Conservation (phyloP, 73 alveolate genomes). For the Loxodes magnus region DNA sequence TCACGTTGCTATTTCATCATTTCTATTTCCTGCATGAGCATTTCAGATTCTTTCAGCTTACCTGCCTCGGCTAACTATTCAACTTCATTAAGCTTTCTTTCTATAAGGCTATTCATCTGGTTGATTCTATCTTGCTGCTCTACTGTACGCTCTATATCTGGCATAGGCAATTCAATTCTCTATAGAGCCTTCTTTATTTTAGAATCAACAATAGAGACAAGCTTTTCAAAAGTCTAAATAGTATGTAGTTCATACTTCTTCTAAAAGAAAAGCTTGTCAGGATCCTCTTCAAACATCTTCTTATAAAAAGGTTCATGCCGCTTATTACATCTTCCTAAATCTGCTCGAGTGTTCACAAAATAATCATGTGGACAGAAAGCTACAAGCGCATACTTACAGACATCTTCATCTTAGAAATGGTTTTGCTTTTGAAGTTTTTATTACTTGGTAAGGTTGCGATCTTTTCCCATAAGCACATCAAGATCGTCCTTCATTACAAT, state of each 20-base stretch:
- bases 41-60: constrained; percentile 67
- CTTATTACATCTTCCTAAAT: constrained; percentile 67
- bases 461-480: constrained; percentile 83
- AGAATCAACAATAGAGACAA: constrained; percentile 57
- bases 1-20: constrained; percentile 54
- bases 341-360: constrained; percentile 71
- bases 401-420: constrained; percentile 80
- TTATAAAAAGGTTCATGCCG: constrained; percentile 77
- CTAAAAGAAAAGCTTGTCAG: constrained; percentile 53
- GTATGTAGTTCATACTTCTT: constrained; percentile 72
- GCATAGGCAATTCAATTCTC: constrained; percentile 69
- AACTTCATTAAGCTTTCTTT: constrained; percentile 43
- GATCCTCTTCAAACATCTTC: constrained; percentile 59
- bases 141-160: constrained; percentile 38
- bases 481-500: too few relatives aligned
- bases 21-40: constrained; percentile 65
- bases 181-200: constrained; percentile 51
- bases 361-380: constrained; percentile 88
- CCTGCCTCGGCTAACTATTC: constrained; percentile 74
- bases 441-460: constrained; percentile 68
- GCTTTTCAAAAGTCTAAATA: constrained; percentile 58
- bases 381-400: constrained; percentile 58
- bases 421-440: constrained; percentile 62
- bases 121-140: constrained; percentile 36
- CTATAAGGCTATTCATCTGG: constrained; percentile 26